A percentile compares a stretch with the other conserved stretches of the same genome.
Conservation (phyloP, 179 eudicot genomes). For the Actinidia arguta region DNA sequence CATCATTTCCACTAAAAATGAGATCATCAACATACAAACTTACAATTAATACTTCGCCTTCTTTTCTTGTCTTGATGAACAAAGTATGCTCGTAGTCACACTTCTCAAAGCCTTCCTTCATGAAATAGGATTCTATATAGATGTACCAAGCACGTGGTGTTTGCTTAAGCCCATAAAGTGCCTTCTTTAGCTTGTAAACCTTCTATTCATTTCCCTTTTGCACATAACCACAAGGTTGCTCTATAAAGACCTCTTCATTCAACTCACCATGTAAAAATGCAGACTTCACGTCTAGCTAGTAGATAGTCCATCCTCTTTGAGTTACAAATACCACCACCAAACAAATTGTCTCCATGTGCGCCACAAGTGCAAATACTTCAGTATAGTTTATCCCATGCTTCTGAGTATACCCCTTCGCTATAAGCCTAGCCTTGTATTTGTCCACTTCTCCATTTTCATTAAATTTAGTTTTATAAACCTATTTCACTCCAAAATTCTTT, state of each 20-base stretch:
- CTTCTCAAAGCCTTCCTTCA: not conserved
- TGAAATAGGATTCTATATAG: not conserved
- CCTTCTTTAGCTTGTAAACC: too few species aligned
- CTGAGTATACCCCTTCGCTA: not conserved
- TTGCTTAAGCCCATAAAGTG: not conserved
- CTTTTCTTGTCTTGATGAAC: not conserved
- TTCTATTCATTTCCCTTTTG: too few species aligned
- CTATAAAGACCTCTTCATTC: too few species aligned
- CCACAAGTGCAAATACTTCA: not conserved
- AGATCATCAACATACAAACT: not conserved
- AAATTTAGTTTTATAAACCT: not conserved
- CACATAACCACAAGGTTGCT: too few species aligned
- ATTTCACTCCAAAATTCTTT: not conserved
- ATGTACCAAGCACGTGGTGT: not conserved
- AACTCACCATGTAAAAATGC: not conserved
- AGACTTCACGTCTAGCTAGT: not conserved
- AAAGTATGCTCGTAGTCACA: not conserved
- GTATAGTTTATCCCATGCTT: not conserved
- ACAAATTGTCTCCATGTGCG: not conserved
- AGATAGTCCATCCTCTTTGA: not conserved
- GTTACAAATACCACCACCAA: not conserved
- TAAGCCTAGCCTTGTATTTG: not conserved
- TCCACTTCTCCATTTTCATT: not conserved
- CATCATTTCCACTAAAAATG: too few species aligned
- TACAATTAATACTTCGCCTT: not conserved